Conservation (phyloP, 2,329 filamentous ascomycete genomes). For the Venturia asperata region DNA sequence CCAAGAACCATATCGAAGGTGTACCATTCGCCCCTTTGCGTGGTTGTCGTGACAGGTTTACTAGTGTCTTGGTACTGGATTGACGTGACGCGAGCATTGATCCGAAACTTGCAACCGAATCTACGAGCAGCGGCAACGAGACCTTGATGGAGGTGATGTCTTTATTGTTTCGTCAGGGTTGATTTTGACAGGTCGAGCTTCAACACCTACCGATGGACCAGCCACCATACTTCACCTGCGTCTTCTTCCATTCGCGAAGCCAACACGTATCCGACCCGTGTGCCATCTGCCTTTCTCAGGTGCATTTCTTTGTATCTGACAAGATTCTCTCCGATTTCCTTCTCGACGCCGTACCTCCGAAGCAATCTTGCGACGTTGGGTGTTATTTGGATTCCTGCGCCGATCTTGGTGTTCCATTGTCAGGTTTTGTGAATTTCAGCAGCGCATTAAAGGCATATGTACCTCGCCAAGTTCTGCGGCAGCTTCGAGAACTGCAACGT, state of each 20-base stretch:
- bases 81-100: conserved; percentile 32
- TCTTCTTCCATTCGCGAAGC: conserved; percentile 30
- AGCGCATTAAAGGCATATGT: background rate
- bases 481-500: conserved; percentile 43
- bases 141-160: conserved; percentile 42
- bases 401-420: conserved; percentile 29
- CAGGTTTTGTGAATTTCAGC: too few species aligned
- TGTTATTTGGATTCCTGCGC: conserved; percentile 47
- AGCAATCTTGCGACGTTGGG: conserved; percentile 43
- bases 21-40: conserved; percentile 27
- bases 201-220: conserved; percentile 34
- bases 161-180: background rate
- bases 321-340: conserved; percentile 36
- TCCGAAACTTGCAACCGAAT: conserved; percentile 34
- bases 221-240: conserved; percentile 37
- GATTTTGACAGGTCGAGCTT: background rate
- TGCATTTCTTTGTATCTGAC: conserved; percentile 30
- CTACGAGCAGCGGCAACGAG: conserved; percentile 36
- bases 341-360: conserved; percentile 34
- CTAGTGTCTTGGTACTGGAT: conserved; percentile 25
- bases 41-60: conserved; percentile 27
- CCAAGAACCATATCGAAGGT: conserved; percentile 35
- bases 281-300: conserved; percentile 35
- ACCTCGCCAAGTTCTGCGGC: conserved; percentile 38
- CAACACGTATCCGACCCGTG: conserved; percentile 33